Percentiles rank a stretch among this genome's conserved stretches.
Evolutionary conservation across 1,139 yeast species (phyloP).

Genomic region (Hansenula sp.): DNA sequence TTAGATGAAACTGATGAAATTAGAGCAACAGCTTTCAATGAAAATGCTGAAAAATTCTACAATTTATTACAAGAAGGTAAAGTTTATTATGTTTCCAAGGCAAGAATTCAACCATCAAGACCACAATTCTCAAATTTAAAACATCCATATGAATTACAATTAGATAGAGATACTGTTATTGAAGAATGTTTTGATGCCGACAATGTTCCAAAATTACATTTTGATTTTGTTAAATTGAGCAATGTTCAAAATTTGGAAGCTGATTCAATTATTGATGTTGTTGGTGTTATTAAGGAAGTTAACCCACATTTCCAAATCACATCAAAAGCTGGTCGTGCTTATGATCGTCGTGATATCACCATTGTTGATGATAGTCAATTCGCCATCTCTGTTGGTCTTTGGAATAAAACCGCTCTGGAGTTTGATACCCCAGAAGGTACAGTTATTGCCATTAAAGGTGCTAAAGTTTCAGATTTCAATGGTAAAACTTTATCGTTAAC

Average conservation of each 20-base stretch:
- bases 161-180: conserved; percentile 76
- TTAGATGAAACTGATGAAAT: conserved; percentile 96
- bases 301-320: conserved; percentile 73
- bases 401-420: conserved; percentile 85
- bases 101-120: conserved; percentile 77
- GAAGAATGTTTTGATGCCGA: conserved; percentile 63
- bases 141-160: conserved; percentile 83
- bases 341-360: conserved; percentile 82
- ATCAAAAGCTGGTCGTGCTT: conserved; percentile 92
- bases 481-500: conserved; percentile 84
- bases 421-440: conserved; percentile 74
- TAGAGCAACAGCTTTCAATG: conserved; percentile 92
- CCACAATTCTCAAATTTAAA: conserved; percentile 80
- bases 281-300: conserved; percentile 80
- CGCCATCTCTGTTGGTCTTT: conserved; percentile 75
- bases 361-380: conserved; percentile 83
- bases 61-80: conserved; percentile 81
- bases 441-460: conserved; percentile 90
- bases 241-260: conserved; percentile 64
- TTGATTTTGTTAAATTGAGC: conserved; percentile 68
- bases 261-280: conserved; percentile 74
- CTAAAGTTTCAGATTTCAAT: conserved; percentile 82
- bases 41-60: conserved; percentile 73
- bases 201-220: conserved; percentile 75
- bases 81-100: conserved; percentile 80